Conservation (phyloP, 768 basidiomycete species). For the Macrolepiota dolichaula region DNA sequence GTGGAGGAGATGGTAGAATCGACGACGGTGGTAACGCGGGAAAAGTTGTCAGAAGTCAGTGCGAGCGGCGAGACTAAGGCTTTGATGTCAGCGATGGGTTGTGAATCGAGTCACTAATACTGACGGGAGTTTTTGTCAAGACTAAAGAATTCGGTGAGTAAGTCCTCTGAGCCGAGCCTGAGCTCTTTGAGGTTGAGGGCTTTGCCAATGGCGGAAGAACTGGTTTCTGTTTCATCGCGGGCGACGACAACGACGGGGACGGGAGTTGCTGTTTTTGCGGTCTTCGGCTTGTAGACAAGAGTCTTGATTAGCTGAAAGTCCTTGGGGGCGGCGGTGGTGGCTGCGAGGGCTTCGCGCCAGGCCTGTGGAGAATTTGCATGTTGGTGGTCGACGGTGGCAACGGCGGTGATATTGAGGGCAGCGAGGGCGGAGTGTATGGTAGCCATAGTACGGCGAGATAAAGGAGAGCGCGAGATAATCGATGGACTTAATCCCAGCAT, state of each 20-base stretch:
- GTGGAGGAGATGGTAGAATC: slow-evolving; percentile 76
- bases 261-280: slow-evolving; percentile 82
- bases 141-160: slow-evolving; percentile 80
- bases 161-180: slow-evolving; percentile 80
- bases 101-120: slow-evolving; percentile 26
- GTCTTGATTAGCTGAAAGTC: slow-evolving; percentile 79
- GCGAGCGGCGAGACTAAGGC: slow-evolving; percentile 76
- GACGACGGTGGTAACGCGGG: slow-evolving; percentile 71
- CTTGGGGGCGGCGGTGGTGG: slow-evolving; percentile 45
- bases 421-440: slow-evolving; percentile 35
- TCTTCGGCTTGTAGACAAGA: slow-evolving; percentile 95
- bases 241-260: slow-evolving; percentile 88
- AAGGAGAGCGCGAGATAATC: slow-evolving; percentile 8
- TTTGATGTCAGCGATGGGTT: background rate
- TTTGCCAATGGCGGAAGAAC: slow-evolving; percentile 73
- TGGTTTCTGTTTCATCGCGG: slow-evolving; percentile 80
- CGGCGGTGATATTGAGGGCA: slow-evolving; percentile 52
- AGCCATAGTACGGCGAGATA: slow-evolving; percentile 16
- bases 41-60: slow-evolving; percentile 59
- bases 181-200: slow-evolving; percentile 84
- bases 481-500: slow-evolving; percentile 19
- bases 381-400: slow-evolving; percentile 51
- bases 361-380: slow-evolving; percentile 65
- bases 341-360: slow-evolving; percentile 74
- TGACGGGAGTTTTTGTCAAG: slow-evolving; percentile 84